Evolutionary conservation across 2,329 filamentous ascomycete species (phyloP), one percentile per base, ranked within the genome.

Genomic region (Didymella pomorum): DNA sequence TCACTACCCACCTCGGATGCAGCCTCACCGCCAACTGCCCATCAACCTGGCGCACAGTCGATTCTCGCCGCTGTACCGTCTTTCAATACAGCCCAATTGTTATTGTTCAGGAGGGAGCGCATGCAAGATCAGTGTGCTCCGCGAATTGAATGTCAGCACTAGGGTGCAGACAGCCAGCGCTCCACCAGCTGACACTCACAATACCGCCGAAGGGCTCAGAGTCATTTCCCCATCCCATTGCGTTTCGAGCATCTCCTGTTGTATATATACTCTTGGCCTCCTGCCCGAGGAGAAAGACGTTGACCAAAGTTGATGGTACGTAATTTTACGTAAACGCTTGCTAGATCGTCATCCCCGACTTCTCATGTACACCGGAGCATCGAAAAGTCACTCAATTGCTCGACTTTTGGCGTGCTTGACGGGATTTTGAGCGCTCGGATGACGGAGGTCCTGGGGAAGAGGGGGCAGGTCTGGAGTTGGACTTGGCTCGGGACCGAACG

Each of bases 261-360:
- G 43, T 56, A 53, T 65, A 56, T 44, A 63, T 21, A 28, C 43
- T 35, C 25, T 47, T n/a, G 9, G 20, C 62, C 56, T 62, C 46
- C 43, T 51, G 47, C 23, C 70, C 70, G 64, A 67, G 70, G 70
- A 72, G 70, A 72, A 67, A 59, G 31, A 31, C 23, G 21, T 47
- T 44, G 41, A 37, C 10, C 26, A 35, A 52, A 31, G 54, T 69
- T 65, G 21, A 50, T 58, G 51, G 69, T 73, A 71, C 66, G 67
- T 71, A 68, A 73, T 66, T 51, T 66, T 67, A 65, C 67, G 64
- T 68, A 65, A 66, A 61, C 25, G 18, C 33, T 53, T 28, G 23
- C 55, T 56, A 31, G 50, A 54, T 58, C 56, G 46, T 42, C 50
- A 49, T 49, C n/a, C n/a, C 21, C 31, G 25, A 50, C 50, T 42